Conservation (phyloP, 1,284 basidiomycete species). For the Trametes sp. region DNA sequence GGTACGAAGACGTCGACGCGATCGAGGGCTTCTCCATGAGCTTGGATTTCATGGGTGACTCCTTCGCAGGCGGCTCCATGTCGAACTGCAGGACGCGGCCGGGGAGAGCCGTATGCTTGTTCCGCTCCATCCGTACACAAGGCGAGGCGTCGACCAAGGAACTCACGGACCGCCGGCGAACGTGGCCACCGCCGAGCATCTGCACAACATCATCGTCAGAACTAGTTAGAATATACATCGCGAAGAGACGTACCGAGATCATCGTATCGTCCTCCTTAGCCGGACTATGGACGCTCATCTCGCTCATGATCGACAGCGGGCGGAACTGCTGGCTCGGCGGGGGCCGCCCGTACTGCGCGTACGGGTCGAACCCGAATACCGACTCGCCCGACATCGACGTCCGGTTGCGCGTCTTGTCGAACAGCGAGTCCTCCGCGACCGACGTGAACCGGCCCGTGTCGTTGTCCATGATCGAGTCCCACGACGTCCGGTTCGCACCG, state of each 20-base stretch:
- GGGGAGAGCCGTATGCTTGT: slow-evolving; percentile 52
- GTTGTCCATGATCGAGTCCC: slow-evolving; percentile 37
- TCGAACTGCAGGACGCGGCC: slow-evolving; percentile 42
- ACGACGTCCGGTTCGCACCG: slow-evolving; percentile 28
- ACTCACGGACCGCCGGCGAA: slow-evolving; percentile 70
- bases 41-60: slow-evolving; percentile 49
- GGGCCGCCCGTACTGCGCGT: slow-evolving; percentile 39
- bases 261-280: slow-evolving; percentile 78
- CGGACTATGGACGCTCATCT: slow-evolving; percentile 57
- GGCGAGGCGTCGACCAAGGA: slow-evolving; percentile 77
- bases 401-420: slow-evolving; percentile 65
- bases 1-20: slow-evolving; percentile 62
- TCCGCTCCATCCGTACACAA: slow-evolving; percentile 68
- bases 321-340: slow-evolving; percentile 54
- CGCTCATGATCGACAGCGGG: slow-evolving; percentile 69
- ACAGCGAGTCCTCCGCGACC: slow-evolving; percentile 63
- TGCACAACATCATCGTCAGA: slow-evolving; percentile 36
- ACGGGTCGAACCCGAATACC: slow-evolving; percentile 65
- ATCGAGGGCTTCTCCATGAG: slow-evolving; percentile 67
- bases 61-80: slow-evolving; percentile 43
- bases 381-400: slow-evolving; percentile 65
- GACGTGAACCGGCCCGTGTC: slow-evolving; percentile 40
- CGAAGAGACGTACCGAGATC: slow-evolving; percentile 64
- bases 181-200: slow-evolving; percentile 81
- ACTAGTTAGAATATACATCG: not conserved